Conservation (phyloP, 306 rosid genomes). For the Medicago arabica region DNA sequence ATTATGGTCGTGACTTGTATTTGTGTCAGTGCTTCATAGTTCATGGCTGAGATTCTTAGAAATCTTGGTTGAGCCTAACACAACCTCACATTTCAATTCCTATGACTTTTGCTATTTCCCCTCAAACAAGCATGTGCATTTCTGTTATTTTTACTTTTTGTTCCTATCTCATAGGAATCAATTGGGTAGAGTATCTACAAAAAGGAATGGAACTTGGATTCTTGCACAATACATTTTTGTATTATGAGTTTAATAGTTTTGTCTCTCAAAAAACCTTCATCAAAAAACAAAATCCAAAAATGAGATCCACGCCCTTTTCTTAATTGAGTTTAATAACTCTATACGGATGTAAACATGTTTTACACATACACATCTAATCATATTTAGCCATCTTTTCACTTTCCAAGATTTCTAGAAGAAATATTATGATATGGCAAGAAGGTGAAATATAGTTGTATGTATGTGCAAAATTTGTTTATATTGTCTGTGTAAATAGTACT, state of each 20-base stretch:
- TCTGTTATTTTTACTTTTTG: conserved; percentile 2
- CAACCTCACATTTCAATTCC: too few species aligned
- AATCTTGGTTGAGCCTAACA: too few species aligned
- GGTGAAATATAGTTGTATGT: neutral
- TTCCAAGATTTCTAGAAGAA: neutral
- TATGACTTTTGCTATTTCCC: neutral
- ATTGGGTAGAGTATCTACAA: neutral
- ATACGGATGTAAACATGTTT: neutral
- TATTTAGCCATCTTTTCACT: neutral
- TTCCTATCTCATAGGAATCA: neutral
- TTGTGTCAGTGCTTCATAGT: too few species aligned
- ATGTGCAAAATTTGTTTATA: neutral
- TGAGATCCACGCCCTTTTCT: neutral
- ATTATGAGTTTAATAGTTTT: neutral
- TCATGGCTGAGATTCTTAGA: too few species aligned
- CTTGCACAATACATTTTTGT: neutral
- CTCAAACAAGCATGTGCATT: neutral
- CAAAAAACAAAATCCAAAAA: neutral
- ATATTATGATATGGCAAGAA: neutral
- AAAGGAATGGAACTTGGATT: neutral
- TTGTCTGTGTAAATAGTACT: neutral
- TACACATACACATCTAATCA: conserved; percentile 2
- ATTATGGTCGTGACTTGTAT: too few species aligned
- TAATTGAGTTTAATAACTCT: neutral
- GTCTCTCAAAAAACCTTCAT: neutral